Evolutionary conservation across 1,284 basidiomycete genomes (phyloP).

Genomic region (Malassezia equina): DNA sequence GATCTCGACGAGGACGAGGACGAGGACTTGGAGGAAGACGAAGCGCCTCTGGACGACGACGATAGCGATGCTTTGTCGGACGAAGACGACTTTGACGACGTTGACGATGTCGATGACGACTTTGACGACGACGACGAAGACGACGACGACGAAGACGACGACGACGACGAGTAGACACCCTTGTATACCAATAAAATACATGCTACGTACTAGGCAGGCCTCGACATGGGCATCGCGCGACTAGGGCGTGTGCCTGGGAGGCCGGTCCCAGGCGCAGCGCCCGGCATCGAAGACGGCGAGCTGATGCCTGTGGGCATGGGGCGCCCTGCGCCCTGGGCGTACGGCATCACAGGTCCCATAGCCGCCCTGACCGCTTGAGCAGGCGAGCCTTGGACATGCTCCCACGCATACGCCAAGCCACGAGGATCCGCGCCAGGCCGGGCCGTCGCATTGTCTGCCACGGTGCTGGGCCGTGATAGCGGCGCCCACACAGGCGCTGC

Average conservation of each 20-base stretch:
- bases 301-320: too few species aligned
- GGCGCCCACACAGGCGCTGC: constrained; percentile 3
- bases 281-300: too few species aligned
- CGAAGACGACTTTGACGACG: constrained; percentile 14
- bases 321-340: not conserved
- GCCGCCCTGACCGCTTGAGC: not conserved
- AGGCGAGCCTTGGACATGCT: not conserved
- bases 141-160: constrained; percentile 5
- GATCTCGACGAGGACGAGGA: constrained; percentile 1
- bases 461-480: constrained; percentile 3
- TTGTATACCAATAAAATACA: constrained; percentile 8
- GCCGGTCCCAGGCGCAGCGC: not conserved
- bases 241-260: not conserved
- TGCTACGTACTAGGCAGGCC: not conserved
- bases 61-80: constrained; percentile 1
- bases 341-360: not conserved
- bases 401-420: not conserved
- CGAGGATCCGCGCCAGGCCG: not conserved
- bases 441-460: constrained; percentile 9
- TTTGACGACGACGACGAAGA: constrained; percentile 24
- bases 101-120: constrained; percentile 13
- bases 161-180: not conserved
- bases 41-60: constrained; percentile 12
- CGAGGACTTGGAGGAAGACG: constrained; percentile 6
- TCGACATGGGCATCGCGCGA: not conserved